Base-by-base conservation (phyloP, 116 monocot genomes). In the Zostera marina region DNA sequence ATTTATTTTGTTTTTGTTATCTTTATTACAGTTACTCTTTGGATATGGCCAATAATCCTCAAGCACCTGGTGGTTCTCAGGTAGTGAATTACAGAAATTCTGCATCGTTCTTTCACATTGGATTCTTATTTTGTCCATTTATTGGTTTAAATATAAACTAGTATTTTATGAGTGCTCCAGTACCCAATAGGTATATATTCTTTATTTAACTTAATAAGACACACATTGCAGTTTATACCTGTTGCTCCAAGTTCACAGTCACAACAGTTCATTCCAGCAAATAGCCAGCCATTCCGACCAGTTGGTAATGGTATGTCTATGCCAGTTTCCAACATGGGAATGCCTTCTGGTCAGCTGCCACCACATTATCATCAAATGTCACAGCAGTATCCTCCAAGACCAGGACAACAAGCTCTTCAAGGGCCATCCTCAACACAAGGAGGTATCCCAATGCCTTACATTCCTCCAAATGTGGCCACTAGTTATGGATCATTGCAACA, bases 141-240 rank as follows among this genome's bases (percentile, higher is more conserved):
- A 32, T 32, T 32, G 32, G 32, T 32, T 32, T 32, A 32, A 32
- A 32, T 32, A 3, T 32, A 5, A 32, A 32, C 2, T 32, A 32
- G 32, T 3, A 5, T 32, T 32, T 32, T 32, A 32, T 5, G 2
- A 32, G 2, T 32, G 32, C 32, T 32, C 5, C 32, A 4, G 4
- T 26, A 26, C 26, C 4, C 26, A 26, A 26, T 26, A 26, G 26
- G 3, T 1, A 67, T 9, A 52, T 21, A 59, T 38, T 16, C 22
- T 32, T 11, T 8, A 8, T 41, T 56, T 42, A 25, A 52, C 2
- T 40, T 41, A 32, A n/a, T 32, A 59, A 15, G 20, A 16, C 60
- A 26, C 7, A 12, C 54, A n/a, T 61, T 81, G 55, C 89, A 89
- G 80, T 98, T 76, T 81, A 78, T 85, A 67, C 68, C 76, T 53